A percentile compares a stretch with the other conserved stretches of the same genome.
These are phyloP conservation scores for Collybia nuda DNA, from an alignment of 768 basidiomycete species.

Conservation along the genomic window DNA sequence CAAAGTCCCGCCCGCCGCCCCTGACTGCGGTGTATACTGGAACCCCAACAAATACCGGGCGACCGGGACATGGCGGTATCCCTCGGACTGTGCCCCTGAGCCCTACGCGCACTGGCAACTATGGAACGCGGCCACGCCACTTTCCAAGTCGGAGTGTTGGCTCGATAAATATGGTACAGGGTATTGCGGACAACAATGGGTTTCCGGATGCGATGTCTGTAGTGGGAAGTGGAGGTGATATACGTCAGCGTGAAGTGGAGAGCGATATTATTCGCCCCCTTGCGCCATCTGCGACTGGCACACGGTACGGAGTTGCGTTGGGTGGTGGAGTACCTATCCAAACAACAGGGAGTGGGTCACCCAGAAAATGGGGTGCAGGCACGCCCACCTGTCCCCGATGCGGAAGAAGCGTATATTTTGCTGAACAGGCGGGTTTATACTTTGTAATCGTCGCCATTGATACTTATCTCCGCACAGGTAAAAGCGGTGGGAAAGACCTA, in stretches of 20 bases:
- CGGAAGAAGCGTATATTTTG: constrained; percentile 79
- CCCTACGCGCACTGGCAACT: constrained; percentile 26
- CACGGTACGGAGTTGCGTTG: constrained; percentile 63
- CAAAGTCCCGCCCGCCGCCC: constrained; percentile 1
- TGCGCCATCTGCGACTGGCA: constrained; percentile 52
- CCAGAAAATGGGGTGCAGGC: constrained; percentile 52
- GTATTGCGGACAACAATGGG: not conserved
- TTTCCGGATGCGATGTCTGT: constrained; percentile 2
- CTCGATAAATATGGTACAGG: constrained; percentile 9
- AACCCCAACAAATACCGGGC: constrained; percentile 42
- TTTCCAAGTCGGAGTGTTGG: constrained; percentile 20
- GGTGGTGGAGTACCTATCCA: constrained; percentile 30
- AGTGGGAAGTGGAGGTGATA: constrained; percentile 2
- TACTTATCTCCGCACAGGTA: constrained; percentile 43
- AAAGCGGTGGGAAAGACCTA: constrained; percentile 81
- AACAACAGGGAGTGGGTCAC: constrained; percentile 35
- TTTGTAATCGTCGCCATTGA: not conserved
- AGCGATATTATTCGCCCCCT: constrained; percentile 17
- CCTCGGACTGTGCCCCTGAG: constrained; percentile 57
- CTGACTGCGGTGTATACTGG: constrained; percentile 21
- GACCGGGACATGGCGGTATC: constrained; percentile 42
- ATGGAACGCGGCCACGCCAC: constrained; percentile 10
- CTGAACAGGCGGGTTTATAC: constrained; percentile 59
- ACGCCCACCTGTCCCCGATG: constrained; percentile 71
- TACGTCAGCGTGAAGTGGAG: not conserved